phyloP scores from a whole-genome alignment of 1,139 yeast genomes.

The Geotrichum aggregatum region DNA sequence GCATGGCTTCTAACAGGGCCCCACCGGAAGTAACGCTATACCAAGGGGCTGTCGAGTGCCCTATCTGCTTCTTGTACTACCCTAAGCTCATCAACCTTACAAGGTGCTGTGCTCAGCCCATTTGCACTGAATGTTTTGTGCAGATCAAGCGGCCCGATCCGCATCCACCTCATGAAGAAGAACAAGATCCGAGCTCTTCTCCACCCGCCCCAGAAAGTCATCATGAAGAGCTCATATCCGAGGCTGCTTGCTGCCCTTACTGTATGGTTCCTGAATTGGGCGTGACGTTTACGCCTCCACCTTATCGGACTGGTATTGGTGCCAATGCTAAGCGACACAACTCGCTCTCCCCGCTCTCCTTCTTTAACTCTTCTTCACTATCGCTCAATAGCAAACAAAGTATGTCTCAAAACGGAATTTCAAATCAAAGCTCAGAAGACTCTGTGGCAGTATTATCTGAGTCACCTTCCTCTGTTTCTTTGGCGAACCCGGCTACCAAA shows the following conservation, averaged over 20 bases:
- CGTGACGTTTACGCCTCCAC: slow-evolving; percentile 67
- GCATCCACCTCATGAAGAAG: slow-evolving; percentile 77
- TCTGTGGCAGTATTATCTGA: slow-evolving; percentile 4
- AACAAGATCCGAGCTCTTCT: slow-evolving; percentile 31
- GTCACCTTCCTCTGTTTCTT: slow-evolving; percentile 11
- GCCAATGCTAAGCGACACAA: slow-evolving; percentile 7
- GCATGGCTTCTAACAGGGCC: slow-evolving; percentile 7
- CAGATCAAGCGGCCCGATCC: slow-evolving; percentile 93
- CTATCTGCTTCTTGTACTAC: slow-evolving; percentile 85
- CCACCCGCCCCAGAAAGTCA: slow-evolving; percentile 16
- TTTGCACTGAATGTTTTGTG: slow-evolving; percentile 94
- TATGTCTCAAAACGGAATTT: background rate
- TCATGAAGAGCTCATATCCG: slow-evolving; percentile 53
- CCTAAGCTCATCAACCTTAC: slow-evolving; percentile 76
- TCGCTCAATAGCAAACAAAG: slow-evolving; percentile 4
- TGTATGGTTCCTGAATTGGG: slow-evolving; percentile 89
- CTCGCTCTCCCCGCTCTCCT: background rate
- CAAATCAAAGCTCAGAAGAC: background rate
- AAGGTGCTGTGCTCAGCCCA: slow-evolving; percentile 90
- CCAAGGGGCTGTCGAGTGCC: slow-evolving; percentile 72
- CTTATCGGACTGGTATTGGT: slow-evolving; percentile 37
- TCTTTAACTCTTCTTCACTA: slow-evolving; percentile 6
- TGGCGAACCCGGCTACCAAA: background rate
- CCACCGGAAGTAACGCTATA: slow-evolving; percentile 50
- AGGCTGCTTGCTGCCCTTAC: slow-evolving; percentile 88